Evolutionary conservation across 306 rosid genomes (phyloP), one percentile per base, ranked within the genome.

Genomic region (Pterocarpus macrocarpus): DNA sequence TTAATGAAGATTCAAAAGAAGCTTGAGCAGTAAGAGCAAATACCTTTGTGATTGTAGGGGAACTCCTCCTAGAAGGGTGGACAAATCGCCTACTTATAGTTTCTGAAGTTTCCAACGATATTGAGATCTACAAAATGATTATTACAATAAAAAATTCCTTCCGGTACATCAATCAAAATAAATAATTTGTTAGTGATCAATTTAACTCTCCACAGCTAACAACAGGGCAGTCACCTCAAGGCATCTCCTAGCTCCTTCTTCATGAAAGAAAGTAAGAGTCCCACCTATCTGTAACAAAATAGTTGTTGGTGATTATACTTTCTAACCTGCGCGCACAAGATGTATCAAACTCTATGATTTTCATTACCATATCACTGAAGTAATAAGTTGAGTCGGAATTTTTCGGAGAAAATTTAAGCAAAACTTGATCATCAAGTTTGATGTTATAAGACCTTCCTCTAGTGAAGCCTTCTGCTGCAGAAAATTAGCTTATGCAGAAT

Each of bases 361-460:
- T 61, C 44, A 67, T 82, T 91, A 92, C 99, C 98, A 92, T 86
- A 76, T 96, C 99, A 77, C 99, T 86, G 82, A 94, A 94, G 89
- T 93, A 96, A 90, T 90, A 94, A 35, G 88, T 90, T 68, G 98
- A 90, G 71, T 96, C 98, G 1, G 95, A 92, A 89, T 88, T 92
- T 87, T 89, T 96, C 0, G 99, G 99, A 78, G 97, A 96, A 86
- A 92, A 94, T 87, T 94, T 94, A 76, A 96, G 99, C 88, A 96
- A 87, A 80, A 94, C 87, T 86, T 88, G 92, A 80, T 94, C 94
- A 69, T 96, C 99, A 82, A 94, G 85, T 89, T 94, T 88, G 88
- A 96, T 96, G 80, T 96, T 96, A 86, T 94, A 96, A 58, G 99
- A 96, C 86, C 98, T 90, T 86, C 99, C 99, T 84, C 98, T 91